Conservation (phyloP, 2,329 filamentous ascomycete genomes). For the Alternaria arborescens region DNA sequence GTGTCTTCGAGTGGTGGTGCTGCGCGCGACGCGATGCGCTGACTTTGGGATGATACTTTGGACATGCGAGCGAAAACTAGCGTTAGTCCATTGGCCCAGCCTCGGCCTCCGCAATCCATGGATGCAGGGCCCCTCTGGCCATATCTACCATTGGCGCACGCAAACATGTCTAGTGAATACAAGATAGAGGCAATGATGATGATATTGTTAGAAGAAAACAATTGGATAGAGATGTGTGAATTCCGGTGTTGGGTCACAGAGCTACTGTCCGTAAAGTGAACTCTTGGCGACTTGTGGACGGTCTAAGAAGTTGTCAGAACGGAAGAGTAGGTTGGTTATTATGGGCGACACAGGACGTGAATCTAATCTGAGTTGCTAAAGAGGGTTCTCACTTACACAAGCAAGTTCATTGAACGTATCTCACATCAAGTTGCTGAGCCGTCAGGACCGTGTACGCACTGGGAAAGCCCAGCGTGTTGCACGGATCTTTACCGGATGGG, state of each 20-base stretch:
- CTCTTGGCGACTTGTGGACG: slow-evolving; percentile 10
- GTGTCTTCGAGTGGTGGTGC: slow-evolving; percentile 12
- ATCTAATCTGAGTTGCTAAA: background rate
- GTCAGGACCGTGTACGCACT: slow-evolving; percentile 1
- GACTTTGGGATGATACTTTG: slow-evolving; percentile 10
- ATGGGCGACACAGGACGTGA: background rate
- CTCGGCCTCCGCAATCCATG: slow-evolving; percentile 6
- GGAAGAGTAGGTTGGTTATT: background rate
- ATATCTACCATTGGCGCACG: slow-evolving; percentile 6
- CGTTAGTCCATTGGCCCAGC: slow-evolving; percentile 9
- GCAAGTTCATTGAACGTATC: background rate
- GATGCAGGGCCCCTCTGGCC: slow-evolving; percentile 13
- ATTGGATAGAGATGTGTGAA: background rate
- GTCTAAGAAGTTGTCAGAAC: slow-evolving; percentile 17
- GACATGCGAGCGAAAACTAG: slow-evolving; percentile 19
- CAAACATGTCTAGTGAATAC: slow-evolving; percentile 4
- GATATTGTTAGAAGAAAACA: background rate
- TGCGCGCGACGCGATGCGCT: slow-evolving; percentile 14
- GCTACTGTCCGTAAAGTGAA: background rate
- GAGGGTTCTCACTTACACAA: slow-evolving; percentile 10
- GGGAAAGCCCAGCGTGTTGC: slow-evolving; percentile 4
- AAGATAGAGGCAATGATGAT: background rate
- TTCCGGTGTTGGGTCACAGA: background rate
- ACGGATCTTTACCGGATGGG: slow-evolving; percentile 1
- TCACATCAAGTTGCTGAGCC: slow-evolving; percentile 7